These are phyloP conservation scores for Stemphylium vesicarium DNA, from an alignment of 2,329 filamentous ascomycete genomes.

Conservation along the genomic window DNA sequence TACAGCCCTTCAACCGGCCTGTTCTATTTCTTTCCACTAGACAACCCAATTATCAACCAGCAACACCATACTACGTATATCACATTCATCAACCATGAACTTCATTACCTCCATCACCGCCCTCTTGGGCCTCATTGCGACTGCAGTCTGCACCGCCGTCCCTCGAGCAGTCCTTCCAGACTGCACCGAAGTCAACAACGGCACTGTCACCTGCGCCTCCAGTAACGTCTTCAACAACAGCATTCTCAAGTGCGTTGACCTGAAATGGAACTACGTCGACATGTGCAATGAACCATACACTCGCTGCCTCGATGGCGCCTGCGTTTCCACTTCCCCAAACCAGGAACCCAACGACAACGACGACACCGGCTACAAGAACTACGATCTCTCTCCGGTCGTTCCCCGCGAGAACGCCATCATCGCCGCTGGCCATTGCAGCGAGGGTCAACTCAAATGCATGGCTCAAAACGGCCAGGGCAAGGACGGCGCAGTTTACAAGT, in stretches of 20 bases:
- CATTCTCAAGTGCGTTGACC: not conserved
- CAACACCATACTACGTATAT: not conserved
- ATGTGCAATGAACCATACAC: not conserved
- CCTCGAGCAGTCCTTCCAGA: not conserved
- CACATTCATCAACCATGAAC: not conserved
- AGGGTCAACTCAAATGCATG: constrained; percentile 6
- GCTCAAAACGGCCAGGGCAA: constrained; percentile 2
- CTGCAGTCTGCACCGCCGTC: not conserved
- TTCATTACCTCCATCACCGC: not conserved
- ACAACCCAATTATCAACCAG: too few relatives aligned
- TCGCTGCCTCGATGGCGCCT: not conserved
- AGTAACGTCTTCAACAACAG: not conserved
- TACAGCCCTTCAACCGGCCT: too few relatives aligned
- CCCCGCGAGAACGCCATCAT: too few relatives aligned
- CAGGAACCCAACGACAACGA: too few relatives aligned
- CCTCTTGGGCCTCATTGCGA: not conserved
- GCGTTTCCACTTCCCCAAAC: too few relatives aligned
- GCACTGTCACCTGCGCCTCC: not conserved
- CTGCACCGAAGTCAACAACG: not conserved
- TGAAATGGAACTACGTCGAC: not conserved
- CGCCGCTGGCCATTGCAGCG: not conserved
- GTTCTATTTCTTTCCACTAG: not conserved
- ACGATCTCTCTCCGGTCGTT: too few relatives aligned
- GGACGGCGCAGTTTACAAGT: constrained; percentile 8
- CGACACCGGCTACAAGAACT: too few relatives aligned